Evolutionary conservation across 345 rosid species (phyloP).

Genomic region (Hibiscus tridactylites): DNA sequence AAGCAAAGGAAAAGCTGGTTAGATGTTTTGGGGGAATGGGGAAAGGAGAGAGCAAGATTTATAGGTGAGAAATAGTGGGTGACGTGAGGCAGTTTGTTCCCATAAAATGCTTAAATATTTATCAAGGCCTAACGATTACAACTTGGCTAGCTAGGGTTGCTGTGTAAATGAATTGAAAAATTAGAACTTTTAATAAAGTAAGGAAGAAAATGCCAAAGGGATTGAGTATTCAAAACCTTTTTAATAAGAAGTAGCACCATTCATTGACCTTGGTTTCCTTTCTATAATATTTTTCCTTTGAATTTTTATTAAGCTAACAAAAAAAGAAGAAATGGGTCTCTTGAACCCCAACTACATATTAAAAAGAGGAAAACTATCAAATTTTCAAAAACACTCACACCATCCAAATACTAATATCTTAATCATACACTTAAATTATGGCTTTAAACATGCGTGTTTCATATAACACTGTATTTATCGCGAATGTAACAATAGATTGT

Average conservation of each 20-base stretch:
- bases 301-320: slow-evolving; percentile 9
- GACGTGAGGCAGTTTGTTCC: not conserved
- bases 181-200: not conserved
- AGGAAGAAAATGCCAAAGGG: slow-evolving; percentile 23
- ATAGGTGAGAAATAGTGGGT: slow-evolving; percentile 30
- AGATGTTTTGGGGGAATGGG: not conserved
- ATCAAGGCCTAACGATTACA: not conserved
- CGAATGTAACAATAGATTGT: no score
- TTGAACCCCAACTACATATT: slow-evolving; percentile 43
- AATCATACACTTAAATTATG: not conserved
- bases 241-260: slow-evolving; percentile 17
- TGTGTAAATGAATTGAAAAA: not conserved
- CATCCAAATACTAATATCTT: slow-evolving; percentile 9
- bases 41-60: slow-evolving; percentile 27
- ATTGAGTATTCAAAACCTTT: slow-evolving; percentile 39
- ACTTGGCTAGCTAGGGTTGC: slow-evolving; percentile 7
- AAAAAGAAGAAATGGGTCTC: slow-evolving; percentile 19
- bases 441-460: no score
- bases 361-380: slow-evolving; percentile 73
- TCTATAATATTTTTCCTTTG: slow-evolving; percentile 8
- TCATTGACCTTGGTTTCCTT: slow-evolving; percentile 40
- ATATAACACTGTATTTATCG: not conserved
- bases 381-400: slow-evolving; percentile 28
- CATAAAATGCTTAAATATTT: not conserved
- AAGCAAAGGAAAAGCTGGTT: not conserved